A percentile compares a stretch with the other conserved stretches of the same genome.
phyloP scores from a whole-genome alignment of 2,329 filamentous ascomycete genomes.

The Ophiocordyceps camponoti-leonardi region DNA sequence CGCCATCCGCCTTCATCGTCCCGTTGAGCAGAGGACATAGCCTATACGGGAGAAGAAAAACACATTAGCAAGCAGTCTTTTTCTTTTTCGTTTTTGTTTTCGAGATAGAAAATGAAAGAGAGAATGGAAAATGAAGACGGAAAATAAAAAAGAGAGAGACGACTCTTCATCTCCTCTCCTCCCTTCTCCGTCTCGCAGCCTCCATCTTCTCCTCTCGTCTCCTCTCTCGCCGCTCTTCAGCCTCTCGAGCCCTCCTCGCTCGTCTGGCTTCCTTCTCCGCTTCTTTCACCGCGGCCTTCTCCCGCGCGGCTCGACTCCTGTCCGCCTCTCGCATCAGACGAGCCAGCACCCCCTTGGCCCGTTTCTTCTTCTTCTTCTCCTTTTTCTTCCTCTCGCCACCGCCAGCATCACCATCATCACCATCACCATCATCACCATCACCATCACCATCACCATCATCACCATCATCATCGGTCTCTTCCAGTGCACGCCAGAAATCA shows the following conservation, averaged over 20 bases:
- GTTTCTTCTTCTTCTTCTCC: slow-evolving; percentile 5
- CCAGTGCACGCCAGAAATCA: slow-evolving; percentile 15
- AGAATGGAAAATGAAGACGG: no score
- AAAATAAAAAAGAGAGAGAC: not conserved
- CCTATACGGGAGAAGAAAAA: slow-evolving; percentile 20
- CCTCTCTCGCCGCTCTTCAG: slow-evolving; percentile 1
- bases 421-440: not conserved
- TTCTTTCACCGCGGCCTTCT: slow-evolving; percentile 4
- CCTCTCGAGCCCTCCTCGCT: slow-evolving; percentile 2
- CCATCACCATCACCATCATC: not conserved
- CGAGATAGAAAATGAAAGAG: not conserved
- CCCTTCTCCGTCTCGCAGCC: slow-evolving; percentile 3
- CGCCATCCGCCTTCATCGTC: slow-evolving; percentile 48
- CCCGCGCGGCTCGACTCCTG: not conserved
- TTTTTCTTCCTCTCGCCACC: not conserved
- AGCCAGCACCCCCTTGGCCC: slow-evolving; percentile 2
- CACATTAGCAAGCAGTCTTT: slow-evolving; percentile 5
- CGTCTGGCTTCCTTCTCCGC: not conserved
- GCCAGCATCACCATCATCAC: slow-evolving; percentile 1
- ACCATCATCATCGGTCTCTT: slow-evolving; percentile 2
- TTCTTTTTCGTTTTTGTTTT: slow-evolving; percentile 5
- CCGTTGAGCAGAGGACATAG: slow-evolving; percentile 77
- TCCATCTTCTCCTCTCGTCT: slow-evolving; percentile 2
- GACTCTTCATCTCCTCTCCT: not conserved
- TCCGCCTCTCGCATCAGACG: slow-evolving; percentile 8